Conservation (phyloP, 2,329 filamentous ascomycete genomes). For the Microdochium nivale region DNA sequence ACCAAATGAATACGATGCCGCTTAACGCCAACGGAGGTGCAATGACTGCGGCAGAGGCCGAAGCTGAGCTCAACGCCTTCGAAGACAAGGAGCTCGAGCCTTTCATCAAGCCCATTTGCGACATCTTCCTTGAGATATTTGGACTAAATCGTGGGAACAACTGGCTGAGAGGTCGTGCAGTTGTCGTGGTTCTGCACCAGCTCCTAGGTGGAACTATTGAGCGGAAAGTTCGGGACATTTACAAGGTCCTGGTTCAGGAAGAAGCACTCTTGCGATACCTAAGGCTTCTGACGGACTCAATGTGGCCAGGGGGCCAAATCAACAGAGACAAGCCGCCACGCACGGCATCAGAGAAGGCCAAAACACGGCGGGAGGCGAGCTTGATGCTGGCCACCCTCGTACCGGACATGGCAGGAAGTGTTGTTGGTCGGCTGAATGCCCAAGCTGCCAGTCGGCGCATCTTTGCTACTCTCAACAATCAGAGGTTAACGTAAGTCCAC, state of each 20-base stretch:
- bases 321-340: slow-evolving; percentile 44
- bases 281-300: slow-evolving; percentile 58
- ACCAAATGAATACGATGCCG: slow-evolving; percentile 49
- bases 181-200: slow-evolving; percentile 93
- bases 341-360: slow-evolving; percentile 64
- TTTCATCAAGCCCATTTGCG: slow-evolving; percentile 97
- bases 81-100: slow-evolving; percentile 84
- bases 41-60: slow-evolving; percentile 62
- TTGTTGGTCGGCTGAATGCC: slow-evolving; percentile 87
- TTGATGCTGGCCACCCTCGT: slow-evolving; percentile 83
- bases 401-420: slow-evolving; percentile 84
- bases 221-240: slow-evolving; percentile 82
- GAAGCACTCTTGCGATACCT: slow-evolving; percentile 73
- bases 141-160: slow-evolving; percentile 93
- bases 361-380: slow-evolving; percentile 78
- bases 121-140: slow-evolving; percentile 93
- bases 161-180: slow-evolving; percentile 90
- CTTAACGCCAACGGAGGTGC: slow-evolving; percentile 42
- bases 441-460: slow-evolving; percentile 82
- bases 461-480: slow-evolving; percentile 87
- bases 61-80: slow-evolving; percentile 89
- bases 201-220: slow-evolving; percentile 93
- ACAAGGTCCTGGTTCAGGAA: slow-evolving; percentile 65
- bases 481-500: slow-evolving; percentile 68
- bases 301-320: slow-evolving; percentile 71